Evolutionary conservation across 345 rosid genomes (phyloP), one percentile per base, ranked within the genome.

Genomic region (Trapa incisa): DNA sequence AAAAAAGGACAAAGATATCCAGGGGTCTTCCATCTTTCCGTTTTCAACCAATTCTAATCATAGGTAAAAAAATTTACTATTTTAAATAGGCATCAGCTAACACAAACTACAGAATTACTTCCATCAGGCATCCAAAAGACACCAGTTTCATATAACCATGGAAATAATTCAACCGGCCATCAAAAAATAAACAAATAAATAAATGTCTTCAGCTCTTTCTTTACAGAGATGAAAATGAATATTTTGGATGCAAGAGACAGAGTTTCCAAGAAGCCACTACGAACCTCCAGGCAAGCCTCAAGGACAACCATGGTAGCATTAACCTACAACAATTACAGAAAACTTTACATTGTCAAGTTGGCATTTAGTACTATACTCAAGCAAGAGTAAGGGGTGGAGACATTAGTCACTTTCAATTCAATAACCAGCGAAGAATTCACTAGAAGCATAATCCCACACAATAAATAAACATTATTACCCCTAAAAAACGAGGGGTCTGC

Each of bases 241-340:
- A 57, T 75, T 52, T 80, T 80, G 76, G 47, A 87, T 8, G 70
- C 71, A 75, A 71, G 71, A 71, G 64, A 82, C 68, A 54, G 77
- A 50, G 70, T 77, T 80, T 78, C 83, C 83, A 82, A 29, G 75
- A 78, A 68, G 74, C 77, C 70, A 73, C 33, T 54, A 75, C 65
- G 71, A 74, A 61, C 65, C 71, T 79, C 81, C 78, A 79, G 67
- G 81, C 81, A 53, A 85, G 79, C 67, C 69, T 80, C 48, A 82
- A 60, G 71, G 85, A 80, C 71, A 82, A 81, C 47, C 80, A 66
- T 57, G 89, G 87, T 63, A 83, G 72, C 84, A 65, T 78, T 80
- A 81, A 70, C 78, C 93, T 87, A 71, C 77, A 79, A 17, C 47
- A 38, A 41, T 45, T 56, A 35, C 32, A 29, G 45, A 39, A 65